Base-by-base conservation (phyloP, 768 basidiomycete genomes). In the Cyclocybe aegerita region DNA sequence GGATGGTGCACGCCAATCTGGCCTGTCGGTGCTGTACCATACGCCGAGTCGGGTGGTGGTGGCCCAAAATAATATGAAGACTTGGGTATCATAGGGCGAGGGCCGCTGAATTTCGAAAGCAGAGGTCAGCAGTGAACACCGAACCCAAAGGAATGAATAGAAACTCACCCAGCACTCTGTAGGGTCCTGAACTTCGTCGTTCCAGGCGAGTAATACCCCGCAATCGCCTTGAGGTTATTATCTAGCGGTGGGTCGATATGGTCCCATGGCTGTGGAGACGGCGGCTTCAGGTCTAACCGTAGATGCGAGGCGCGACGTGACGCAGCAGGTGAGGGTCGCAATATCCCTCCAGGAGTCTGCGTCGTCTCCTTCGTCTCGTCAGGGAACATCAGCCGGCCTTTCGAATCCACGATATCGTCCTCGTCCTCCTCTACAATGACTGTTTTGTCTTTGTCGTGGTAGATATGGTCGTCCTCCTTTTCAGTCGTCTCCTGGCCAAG, bases 1-100 rank as follows among this genome's bases (percentile, higher is more conserved):
- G 96, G 95, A 58, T 91, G 85, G 64, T 97, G 91, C 16, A 86
- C 70, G 2, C 94, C 95, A 50, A 98, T 88, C 45, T 86, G 85
- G 1, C 96, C 96, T 5, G 87, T 70, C 7, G 92, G 92, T 1
- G 77, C 70, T 0, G 88, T 90, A 2, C 91, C 90, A 64, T 82
- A 97, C 29, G 90, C 90, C 33, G 89, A 79, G 55, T 82, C 83
- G n/a, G 78, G 65, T 2, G 85, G 76, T 12, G 90, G 90, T 3
- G 90, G 88, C 10, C 90, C 90, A 65, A 85, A 88, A 65, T 90
- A 90, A 69, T 93, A 93, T 16, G 88, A 80, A 0, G 91, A 93
- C 54, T 83, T 83, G 29, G 91, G 91, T 57, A 87, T 81, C 48
- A 80, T 61, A 2, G 79, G 70, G 37, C 80, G 79, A 60, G 64